phyloP scores from a whole-genome alignment of 208 protist species.

The Acanthamoeba castellanii region DNA sequence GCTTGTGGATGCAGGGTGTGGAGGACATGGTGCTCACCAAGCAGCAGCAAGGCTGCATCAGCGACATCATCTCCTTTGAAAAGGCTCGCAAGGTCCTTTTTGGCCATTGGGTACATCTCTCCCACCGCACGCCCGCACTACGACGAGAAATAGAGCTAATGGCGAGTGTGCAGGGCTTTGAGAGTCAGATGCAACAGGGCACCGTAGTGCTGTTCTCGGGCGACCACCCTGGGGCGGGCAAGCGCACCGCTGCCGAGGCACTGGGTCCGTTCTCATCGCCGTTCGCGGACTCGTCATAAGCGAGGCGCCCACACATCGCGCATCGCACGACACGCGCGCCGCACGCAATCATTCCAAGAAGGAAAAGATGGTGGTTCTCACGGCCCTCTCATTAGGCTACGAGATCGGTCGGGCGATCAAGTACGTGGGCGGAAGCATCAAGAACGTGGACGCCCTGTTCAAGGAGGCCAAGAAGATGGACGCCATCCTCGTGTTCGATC shows the following conservation, averaged over 20 bases:
- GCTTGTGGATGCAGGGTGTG: slow-evolving; percentile 52
- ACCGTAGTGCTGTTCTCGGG: slow-evolving; percentile 36
- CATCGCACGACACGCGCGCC: too few relatives aligned
- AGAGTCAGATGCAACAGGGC: slow-evolving; percentile 44
- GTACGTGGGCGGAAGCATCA: slow-evolving; percentile 80
- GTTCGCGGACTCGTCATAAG: too few relatives aligned
- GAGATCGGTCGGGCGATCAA: slow-evolving; percentile 71
- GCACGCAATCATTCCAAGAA: too few relatives aligned
- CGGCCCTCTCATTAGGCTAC: not conserved
- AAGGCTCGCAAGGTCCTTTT: slow-evolving; percentile 83
- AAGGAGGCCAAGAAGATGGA: slow-evolving; percentile 77
- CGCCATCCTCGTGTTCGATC: slow-evolving; percentile 83
- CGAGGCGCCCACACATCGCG: too few relatives aligned
- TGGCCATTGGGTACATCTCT: slow-evolving; percentile 79
- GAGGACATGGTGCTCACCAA: slow-evolving; percentile 73
- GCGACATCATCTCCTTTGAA: slow-evolving; percentile 79
- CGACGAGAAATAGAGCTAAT: not conserved
- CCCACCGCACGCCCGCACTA: too few relatives aligned
- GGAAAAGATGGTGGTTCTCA: not conserved
- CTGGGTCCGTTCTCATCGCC: slow-evolving; percentile 70
- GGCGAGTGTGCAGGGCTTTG: not conserved
- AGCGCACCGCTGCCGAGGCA: slow-evolving; percentile 76
- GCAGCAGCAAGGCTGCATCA: slow-evolving; percentile 1
- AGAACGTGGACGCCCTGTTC: slow-evolving; percentile 83
- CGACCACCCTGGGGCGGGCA: slow-evolving; percentile 74